These are phyloP conservation scores for Fomitopsis schrenkii DNA, from an alignment of 1,284 basidiomycete genomes.

Conservation along the genomic window DNA sequence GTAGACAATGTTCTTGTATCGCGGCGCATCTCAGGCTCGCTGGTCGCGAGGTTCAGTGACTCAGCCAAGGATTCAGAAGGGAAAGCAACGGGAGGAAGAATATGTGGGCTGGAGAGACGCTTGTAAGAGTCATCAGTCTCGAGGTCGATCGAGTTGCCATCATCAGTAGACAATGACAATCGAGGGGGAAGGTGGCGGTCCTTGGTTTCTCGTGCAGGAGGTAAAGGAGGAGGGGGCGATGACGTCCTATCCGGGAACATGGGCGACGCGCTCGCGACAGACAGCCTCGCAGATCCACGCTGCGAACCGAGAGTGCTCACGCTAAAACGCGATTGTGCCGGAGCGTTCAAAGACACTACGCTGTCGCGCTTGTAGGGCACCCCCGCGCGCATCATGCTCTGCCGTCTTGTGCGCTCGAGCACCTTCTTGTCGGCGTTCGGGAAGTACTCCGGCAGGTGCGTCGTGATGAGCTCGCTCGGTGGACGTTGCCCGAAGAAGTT, in stretches of 20 bases:
- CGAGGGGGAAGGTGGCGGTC: conserved; percentile 43
- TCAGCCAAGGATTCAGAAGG: conserved; percentile 77
- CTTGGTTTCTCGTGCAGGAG: conserved; percentile 19
- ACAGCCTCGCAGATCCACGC: conserved; percentile 39
- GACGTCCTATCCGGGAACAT: conserved; percentile 14
- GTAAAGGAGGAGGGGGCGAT: conserved; percentile 21
- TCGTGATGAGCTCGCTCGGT: conserved; percentile 95
- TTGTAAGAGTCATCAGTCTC: conserved; percentile 9
- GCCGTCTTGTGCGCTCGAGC: conserved; percentile 77
- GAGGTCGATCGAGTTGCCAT: conserved; percentile 41
- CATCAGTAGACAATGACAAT: conserved; percentile 51
- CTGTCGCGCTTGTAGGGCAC: conserved; percentile 28
- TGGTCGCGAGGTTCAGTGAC: conserved; percentile 59
- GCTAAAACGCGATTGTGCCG: conserved; percentile 55
- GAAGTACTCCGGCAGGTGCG: conserved; percentile 95
- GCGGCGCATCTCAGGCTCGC: conserved; percentile 25
- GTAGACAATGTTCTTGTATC: conserved; percentile 39
- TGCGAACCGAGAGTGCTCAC: conserved; percentile 64
- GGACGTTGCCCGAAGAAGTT: conserved; percentile 99
- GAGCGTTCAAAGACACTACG: conserved; percentile 33
- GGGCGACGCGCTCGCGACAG: conserved; percentile 42
- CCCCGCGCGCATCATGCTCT: conserved; percentile 70
- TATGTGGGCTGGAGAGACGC: conserved; percentile 43
- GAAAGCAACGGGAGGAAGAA: conserved; percentile 79
- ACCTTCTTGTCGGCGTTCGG: conserved; percentile 90